Evolutionary conservation across 139 green algal species (phyloP).

Genomic region (Chlorella sp.): DNA sequence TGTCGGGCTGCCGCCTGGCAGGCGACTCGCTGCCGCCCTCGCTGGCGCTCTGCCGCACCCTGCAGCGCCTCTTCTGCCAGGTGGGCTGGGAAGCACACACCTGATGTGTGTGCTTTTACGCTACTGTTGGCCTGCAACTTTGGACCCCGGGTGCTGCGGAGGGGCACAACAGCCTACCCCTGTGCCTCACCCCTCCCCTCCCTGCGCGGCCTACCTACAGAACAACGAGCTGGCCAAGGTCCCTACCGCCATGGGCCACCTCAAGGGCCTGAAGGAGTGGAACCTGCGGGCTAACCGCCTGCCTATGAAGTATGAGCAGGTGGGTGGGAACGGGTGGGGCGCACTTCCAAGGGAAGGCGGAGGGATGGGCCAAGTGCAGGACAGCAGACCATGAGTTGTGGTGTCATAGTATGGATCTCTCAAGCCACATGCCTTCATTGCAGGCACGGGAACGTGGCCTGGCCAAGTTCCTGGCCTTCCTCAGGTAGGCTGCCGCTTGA

Average conservation of each 20-base stretch:
- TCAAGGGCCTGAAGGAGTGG: constrained; percentile 17
- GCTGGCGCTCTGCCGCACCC: constrained; percentile 30
- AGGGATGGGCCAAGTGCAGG: too few species aligned
- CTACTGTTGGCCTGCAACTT: too few species aligned
- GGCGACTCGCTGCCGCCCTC: constrained; percentile 11
- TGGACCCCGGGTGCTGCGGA: too few species aligned
- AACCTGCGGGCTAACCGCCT: constrained; percentile 27
- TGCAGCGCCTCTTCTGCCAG: constrained; percentile 37
- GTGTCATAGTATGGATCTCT: too few species aligned
- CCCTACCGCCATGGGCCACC: constrained; percentile 15
- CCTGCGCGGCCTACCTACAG: background rate
- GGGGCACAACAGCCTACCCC: background rate
- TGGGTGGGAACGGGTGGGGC: background rate
- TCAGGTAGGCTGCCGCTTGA: constrained; percentile 45
- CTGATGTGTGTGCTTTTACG: too few species aligned
- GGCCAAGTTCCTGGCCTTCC: constrained; percentile 78
- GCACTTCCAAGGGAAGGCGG: too few species aligned
- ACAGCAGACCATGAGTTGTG: too few species aligned
- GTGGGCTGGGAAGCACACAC: background rate
- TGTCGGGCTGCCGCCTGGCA: constrained; percentile 82
- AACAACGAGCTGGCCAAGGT: constrained; percentile 16
- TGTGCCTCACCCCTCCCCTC: background rate
- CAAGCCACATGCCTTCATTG: too few species aligned
- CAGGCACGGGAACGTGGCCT: constrained; percentile 81
- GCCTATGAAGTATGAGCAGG: constrained; percentile 18